Base-by-base conservation (phyloP, 139 green algal species). In the Volvox reticuliferus region DNA sequence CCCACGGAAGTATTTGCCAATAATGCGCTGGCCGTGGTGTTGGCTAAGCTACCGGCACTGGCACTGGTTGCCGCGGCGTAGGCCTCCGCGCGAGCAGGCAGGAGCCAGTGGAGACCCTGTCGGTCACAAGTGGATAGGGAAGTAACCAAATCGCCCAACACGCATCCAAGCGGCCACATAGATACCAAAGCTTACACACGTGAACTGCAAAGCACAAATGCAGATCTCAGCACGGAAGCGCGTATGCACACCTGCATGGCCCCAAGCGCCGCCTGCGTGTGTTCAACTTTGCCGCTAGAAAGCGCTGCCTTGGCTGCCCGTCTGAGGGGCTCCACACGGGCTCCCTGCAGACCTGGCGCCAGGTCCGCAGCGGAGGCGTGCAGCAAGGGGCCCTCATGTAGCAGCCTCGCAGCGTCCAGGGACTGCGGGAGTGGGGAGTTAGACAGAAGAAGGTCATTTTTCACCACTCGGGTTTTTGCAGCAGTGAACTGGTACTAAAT, bases 81-180 rank as follows among this genome's bases (percentile, higher is more conserved):
- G n/a, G 85, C 69, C 69, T 90, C 86, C 6, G 30, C 33, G 3
- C 73, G 71, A 12, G 33, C 6, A 2, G 86, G 86, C 19, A 90
- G 73, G 35, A 90, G 71, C 86, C 86, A 90, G 73, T 90, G 86
- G n/a, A 90, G 30, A 37, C 86, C 86, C 86, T 90, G 71, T 28
- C 9, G 44, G 44, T 14, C 44, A 55, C 5, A 55, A 9, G 9
- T 9, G 26, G 35, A 36, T 82, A 63, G 12, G 17, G 33, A 63
- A 79, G 26, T 13, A 75, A 75, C 22, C 67, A 14, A 5, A 55
- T 55, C 44, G 9, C 9, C 44, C 44, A 55, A 55, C 44, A 14
- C 44, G 44, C 44, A 75, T 75, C 67, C 12, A 26, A 26, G 9
- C 5, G 12, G 12, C 6, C 9, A 32, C 24, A 75, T 14, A 32